Percentiles rank a stretch among this genome's conserved stretches.
phyloP scores from a whole-genome alignment of 2,329 filamentous ascomycete species.

The Ascocoryne sarcoides region DNA sequence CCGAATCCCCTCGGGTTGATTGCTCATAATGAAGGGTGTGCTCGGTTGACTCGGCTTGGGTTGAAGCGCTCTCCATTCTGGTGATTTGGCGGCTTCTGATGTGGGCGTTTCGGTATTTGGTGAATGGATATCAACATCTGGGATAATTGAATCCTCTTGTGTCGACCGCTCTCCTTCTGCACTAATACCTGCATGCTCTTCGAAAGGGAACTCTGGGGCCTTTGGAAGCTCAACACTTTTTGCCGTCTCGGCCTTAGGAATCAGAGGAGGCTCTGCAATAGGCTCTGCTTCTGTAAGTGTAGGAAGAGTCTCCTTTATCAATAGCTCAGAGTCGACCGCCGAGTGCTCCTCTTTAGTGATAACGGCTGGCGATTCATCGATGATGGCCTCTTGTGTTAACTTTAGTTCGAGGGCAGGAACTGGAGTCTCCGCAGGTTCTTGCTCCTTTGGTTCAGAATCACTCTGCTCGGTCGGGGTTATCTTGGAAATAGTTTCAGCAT shows the following conservation, averaged over 20 bases:
- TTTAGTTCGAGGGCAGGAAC: too few relatives aligned
- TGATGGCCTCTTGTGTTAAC: too few relatives aligned
- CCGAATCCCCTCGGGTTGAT: conserved; percentile 6
- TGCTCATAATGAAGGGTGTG: conserved; percentile 12
- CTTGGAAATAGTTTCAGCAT: too few relatives aligned
- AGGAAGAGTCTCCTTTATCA: too few relatives aligned
- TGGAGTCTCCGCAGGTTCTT: too few relatives aligned
- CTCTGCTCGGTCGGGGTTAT: too few relatives aligned
- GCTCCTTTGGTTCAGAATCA: too few relatives aligned
- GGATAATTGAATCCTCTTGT: too few relatives aligned
- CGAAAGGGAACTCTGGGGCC: not conserved
- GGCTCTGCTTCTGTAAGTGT: not conserved
- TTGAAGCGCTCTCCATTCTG: not conserved
- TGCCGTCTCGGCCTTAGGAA: too few relatives aligned
- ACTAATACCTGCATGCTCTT: not conserved
- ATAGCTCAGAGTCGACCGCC: too few relatives aligned
- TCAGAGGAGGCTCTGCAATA: not conserved
- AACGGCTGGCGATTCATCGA: too few relatives aligned
- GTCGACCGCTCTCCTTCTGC: not conserved
- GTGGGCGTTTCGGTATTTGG: not conserved
- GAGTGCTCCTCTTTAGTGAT: too few relatives aligned
- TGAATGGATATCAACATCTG: not conserved
- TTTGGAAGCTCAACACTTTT: not conserved
- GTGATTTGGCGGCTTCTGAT: not conserved
- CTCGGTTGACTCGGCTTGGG: conserved; percentile 1